These are phyloP conservation scores for Paracoccidioides brasiliensis DNA, from an alignment of 2,329 filamentous ascomycete genomes.

Conservation along the genomic window DNA sequence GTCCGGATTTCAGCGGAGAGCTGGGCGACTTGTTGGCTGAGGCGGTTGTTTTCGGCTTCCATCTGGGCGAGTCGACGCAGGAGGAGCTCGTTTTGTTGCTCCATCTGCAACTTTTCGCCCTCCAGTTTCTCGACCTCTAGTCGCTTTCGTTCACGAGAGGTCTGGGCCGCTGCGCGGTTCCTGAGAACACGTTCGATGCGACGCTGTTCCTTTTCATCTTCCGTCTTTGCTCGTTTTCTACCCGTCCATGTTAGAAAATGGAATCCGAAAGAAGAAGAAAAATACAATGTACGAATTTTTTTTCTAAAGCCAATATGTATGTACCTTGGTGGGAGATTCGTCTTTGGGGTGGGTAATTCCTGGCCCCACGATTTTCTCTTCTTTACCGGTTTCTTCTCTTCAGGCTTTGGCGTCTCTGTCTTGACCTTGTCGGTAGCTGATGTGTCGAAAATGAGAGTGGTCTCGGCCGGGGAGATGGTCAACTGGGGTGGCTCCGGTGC, in stretches of 20 bases:
- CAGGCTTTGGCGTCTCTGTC: slow-evolving; percentile 20
- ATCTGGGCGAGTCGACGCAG: slow-evolving; percentile 50
- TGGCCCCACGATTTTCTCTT: slow-evolving; percentile 99
- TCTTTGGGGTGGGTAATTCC: slow-evolving; percentile 91
- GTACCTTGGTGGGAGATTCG: slow-evolving; percentile 80
- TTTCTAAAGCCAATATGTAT: slow-evolving; percentile 1
- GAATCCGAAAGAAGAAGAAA: too few species aligned
- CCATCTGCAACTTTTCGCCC: slow-evolving; percentile 49
- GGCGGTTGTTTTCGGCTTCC: slow-evolving; percentile 40
- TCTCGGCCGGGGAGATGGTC: slow-evolving; percentile 31
- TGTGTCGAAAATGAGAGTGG: slow-evolving; percentile 20
- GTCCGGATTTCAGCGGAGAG: slow-evolving; percentile 34
- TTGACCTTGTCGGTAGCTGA: slow-evolving; percentile 15
- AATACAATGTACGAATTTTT: not conserved
- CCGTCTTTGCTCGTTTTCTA: slow-evolving; percentile 94
- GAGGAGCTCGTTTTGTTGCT: slow-evolving; percentile 59
- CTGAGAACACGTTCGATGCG: slow-evolving; percentile 93
- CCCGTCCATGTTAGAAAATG: not conserved
- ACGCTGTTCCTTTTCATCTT: slow-evolving; percentile 96
- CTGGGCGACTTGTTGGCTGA: slow-evolving; percentile 39
- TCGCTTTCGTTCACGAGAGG: slow-evolving; percentile 86
- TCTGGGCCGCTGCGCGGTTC: slow-evolving; percentile 91
- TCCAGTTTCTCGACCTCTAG: slow-evolving; percentile 76
- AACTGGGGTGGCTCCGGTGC: slow-evolving; percentile 23
- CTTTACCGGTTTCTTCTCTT: slow-evolving; percentile 63